phyloP scores from a whole-genome alignment of 129 eudicot genomes.

The Glebionis coronaria region DNA sequence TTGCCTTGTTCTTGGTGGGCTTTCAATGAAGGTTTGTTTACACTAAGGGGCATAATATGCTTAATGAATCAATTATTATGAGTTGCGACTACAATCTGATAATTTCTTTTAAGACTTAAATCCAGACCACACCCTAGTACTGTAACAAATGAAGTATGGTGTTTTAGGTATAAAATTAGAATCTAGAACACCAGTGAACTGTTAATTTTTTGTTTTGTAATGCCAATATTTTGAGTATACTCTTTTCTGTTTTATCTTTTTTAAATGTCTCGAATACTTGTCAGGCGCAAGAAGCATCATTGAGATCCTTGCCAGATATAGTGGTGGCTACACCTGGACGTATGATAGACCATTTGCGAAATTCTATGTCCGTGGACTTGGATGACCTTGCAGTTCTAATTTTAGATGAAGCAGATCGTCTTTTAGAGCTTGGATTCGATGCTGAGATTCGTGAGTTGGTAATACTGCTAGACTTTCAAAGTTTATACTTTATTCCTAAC shows the following conservation, averaged over 20 bases:
- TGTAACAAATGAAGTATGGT: background rate
- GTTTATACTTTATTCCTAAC: background rate
- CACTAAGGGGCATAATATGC: background rate
- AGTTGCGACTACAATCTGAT: background rate
- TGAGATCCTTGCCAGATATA: conserved; percentile 91
- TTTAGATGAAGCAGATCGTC: conserved; percentile 98
- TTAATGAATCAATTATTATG: background rate
- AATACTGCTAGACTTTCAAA: conserved; percentile 22
- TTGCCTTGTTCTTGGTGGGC: conserved; percentile 88
- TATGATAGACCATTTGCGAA: conserved; percentile 89
- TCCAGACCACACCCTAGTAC: background rate
- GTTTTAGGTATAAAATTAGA: background rate
- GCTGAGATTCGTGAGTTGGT: conserved; percentile 89
- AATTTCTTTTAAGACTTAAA: background rate
- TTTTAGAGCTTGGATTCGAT: conserved; percentile 91
- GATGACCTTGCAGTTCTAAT: conserved; percentile 93
- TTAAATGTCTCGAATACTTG: conserved; percentile 2
- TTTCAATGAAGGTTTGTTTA: conserved; percentile 68
- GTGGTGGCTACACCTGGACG: conserved; percentile 99
- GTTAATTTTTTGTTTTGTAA: no score
- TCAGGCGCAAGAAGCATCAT: conserved; percentile 89
- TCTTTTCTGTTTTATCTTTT: background rate
- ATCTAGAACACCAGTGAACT: background rate
- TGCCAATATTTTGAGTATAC: background rate
- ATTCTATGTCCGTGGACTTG: conserved; percentile 92